Conservation (phyloP, 169 alveolate species). For the Hepatocystis sp. region DNA sequence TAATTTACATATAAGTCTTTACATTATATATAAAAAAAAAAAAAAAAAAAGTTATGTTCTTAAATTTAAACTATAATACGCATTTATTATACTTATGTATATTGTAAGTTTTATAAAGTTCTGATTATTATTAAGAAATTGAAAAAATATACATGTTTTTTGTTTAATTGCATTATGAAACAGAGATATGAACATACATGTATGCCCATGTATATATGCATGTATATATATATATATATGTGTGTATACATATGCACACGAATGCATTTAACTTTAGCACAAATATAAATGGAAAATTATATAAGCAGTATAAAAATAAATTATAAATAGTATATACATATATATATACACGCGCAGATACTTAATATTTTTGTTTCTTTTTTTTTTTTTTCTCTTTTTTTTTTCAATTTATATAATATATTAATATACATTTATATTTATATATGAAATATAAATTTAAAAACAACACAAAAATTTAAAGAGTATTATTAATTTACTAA, state of each 20-base stretch:
- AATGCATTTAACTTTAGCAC: slow-evolving; percentile 52
- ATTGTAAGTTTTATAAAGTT: slow-evolving; percentile 19
- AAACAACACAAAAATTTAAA: slow-evolving; percentile 37
- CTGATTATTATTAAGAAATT: slow-evolving; percentile 29
- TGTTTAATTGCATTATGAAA: slow-evolving; percentile 50
- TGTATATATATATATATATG: slow-evolving; percentile 16
- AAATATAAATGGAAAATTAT: slow-evolving; percentile 13
- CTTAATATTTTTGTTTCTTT: background rate
- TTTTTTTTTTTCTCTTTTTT: background rate
- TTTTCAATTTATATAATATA: no score
- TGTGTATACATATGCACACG: slow-evolving; percentile 10
- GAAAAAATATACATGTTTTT: slow-evolving; percentile 17
- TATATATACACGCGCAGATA: no score
- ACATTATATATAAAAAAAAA: no score
- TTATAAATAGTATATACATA: no score
- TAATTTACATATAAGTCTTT: no score
- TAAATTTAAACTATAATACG: no score
- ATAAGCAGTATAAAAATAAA: slow-evolving; percentile 16
- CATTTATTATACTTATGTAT: background rate
- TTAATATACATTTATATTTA: no score
- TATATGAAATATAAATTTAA: slow-evolving; percentile 14
- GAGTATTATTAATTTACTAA: slow-evolving; percentile 21
- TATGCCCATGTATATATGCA: slow-evolving; percentile 17
- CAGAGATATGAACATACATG: slow-evolving; percentile 21
- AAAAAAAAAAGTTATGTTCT: no score